Percentiles rank a stretch among this genome's conserved stretches.
Conservation (phyloP, 768 basidiomycete genomes). For the Mycena albidolilacea region DNA sequence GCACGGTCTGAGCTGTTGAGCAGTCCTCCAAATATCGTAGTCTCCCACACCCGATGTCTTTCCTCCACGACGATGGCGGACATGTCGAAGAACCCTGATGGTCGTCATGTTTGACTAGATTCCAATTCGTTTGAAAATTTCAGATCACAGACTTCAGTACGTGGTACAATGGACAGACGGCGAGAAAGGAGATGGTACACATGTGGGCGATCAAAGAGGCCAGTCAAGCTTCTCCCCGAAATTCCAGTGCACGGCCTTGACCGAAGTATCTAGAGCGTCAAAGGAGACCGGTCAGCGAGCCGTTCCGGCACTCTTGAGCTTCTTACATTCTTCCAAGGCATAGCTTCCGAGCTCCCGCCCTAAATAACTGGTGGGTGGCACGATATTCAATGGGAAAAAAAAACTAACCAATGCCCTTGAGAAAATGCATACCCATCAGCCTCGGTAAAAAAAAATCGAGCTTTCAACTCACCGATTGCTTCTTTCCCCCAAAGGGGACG, state of each 20-base stretch:
- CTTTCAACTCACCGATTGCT: constrained; percentile 79
- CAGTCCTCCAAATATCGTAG: background rate
- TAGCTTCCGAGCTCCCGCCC: constrained; percentile 92
- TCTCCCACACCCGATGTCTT: constrained; percentile 14
- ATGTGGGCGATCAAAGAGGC: constrained; percentile 68
- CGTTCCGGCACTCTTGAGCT: constrained; percentile 53
- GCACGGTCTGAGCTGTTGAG: constrained; percentile 26
- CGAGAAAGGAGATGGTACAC: background rate
- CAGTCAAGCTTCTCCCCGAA: constrained; percentile 86
- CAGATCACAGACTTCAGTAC: constrained; percentile 21
- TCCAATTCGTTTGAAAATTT: constrained; percentile 15
- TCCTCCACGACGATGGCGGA: constrained; percentile 11
- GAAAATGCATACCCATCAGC: constrained; percentile 12
- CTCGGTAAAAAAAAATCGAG: constrained; percentile 16
- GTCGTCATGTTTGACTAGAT: constrained; percentile 31
- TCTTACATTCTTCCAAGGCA: constrained; percentile 82
- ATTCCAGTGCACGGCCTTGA: constrained; percentile 91
- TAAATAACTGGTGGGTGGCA: constrained; percentile 46
- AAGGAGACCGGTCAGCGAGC: constrained; percentile 51
- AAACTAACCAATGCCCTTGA: constrained; percentile 32
- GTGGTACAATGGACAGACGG: constrained; percentile 9
- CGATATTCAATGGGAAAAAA: background rate
- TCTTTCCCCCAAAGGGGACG: constrained; percentile 96
- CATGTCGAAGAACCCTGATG: constrained; percentile 16
- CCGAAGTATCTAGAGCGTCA: constrained; percentile 71